Evolutionary conservation across 2,329 filamentous ascomycete genomes (phyloP), one percentile per base, ranked within the genome.

Genomic region (Venturia asperata): DNA sequence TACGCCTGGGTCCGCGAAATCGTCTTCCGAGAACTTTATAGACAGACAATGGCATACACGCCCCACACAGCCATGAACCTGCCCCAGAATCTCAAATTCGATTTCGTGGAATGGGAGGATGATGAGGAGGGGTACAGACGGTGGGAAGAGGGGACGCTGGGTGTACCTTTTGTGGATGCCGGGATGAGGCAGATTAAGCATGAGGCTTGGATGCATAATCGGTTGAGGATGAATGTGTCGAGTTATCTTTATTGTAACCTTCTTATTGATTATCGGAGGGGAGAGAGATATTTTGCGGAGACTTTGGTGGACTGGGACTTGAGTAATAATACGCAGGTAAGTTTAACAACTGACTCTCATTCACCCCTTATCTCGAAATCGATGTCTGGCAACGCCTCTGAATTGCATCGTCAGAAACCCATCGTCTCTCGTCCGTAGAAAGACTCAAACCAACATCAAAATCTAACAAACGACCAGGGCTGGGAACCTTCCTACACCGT

Each of bases 121-220:
- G 80, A 82, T 66, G 73, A 79, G 52, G 79, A 80, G 67, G 79
- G 79, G 3, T 81, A 79, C 74, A 71, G 79, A 66, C 79, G 79
- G 64, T 81, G 79, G 80, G 77, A 74, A 66, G 72, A 78, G 58
- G 80, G 80, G 1, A 74, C 66, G 13, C 79, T 80, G 0, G 80
- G 80, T 11, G 76, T 79, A 21, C 80, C 80, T 0, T 81, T 82
- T 58, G 74, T 83, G 5, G 80, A 82, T 67, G 80, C 80, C 0
- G 80, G 80, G 0, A 82, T 83, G 80, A 71, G 80, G 3, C 80
- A 82, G 65, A 70, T 83, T 45, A 78, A 79, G 47, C 68, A 73
- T 1, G 80, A 82, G 67, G 79, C 75, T 1, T 82, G 79, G 67
- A 82, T 83, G 80, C 80, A 83, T 67, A 82, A 82, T 65, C 76